phyloP scores from a whole-genome alignment of 805 yeast genomes.

The Ogataea allantospora region DNA sequence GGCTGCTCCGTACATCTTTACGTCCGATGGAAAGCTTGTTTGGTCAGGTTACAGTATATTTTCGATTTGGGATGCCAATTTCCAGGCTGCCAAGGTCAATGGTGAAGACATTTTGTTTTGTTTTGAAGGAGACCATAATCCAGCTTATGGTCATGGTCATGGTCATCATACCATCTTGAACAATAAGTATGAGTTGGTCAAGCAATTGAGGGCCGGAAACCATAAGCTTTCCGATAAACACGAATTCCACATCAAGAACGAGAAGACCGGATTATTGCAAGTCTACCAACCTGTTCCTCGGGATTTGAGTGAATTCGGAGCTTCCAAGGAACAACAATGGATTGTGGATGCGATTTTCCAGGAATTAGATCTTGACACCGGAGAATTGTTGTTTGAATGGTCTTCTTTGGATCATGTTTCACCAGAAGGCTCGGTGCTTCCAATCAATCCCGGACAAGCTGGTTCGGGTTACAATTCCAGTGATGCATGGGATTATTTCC shows the following conservation, averaged over 20 bases:
- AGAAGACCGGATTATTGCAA: conserved; percentile 33
- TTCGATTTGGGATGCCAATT: conserved; percentile 35
- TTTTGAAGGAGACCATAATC: conserved; percentile 37
- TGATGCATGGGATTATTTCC: conserved; percentile 41
- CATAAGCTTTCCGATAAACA: conserved; percentile 37
- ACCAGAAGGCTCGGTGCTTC: conserved; percentile 34
- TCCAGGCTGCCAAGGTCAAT: conserved; percentile 29
- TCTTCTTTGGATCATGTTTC: conserved; percentile 35
- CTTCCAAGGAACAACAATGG: conserved; percentile 33
- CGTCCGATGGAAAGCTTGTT: conserved; percentile 36
- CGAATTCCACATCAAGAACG: conserved; percentile 36
- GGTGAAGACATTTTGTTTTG: conserved; percentile 33
- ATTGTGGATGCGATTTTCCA: conserved; percentile 36
- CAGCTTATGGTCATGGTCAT: conserved; percentile 23
- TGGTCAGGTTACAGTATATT: conserved; percentile 38
- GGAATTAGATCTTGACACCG: conserved; percentile 37
- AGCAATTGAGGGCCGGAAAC: conserved; percentile 36
- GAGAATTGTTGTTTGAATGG: conserved; percentile 38
- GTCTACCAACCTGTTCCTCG: conserved; percentile 35
- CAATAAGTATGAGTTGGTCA: conserved; percentile 31
- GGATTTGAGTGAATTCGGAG: conserved; percentile 33
- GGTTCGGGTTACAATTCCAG: conserved; percentile 35
- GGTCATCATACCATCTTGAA: conserved; percentile 36
- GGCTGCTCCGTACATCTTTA: conserved; percentile 37
- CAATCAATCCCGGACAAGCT: conserved; percentile 33